Base-by-base conservation (phyloP, 805 yeast genomes). In the Geotrichum ghanense region DNA sequence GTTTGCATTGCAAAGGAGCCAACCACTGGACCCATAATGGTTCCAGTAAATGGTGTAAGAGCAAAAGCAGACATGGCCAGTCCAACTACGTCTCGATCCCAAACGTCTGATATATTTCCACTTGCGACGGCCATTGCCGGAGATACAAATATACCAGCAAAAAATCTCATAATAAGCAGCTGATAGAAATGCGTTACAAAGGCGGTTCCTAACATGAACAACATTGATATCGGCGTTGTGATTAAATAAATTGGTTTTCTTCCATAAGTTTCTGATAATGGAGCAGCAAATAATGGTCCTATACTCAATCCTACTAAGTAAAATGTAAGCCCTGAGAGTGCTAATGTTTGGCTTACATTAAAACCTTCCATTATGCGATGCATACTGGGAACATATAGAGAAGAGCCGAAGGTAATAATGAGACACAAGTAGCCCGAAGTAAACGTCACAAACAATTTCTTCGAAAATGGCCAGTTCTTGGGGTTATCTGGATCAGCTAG, bases 101-200 rank as follows among this genome's bases (percentile, higher is more conserved):
- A 87, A 42, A 86, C 64, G 64, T 87, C 95, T 46, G 80, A 68
- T 50, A 87, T 76, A 3, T 92, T 79, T 52, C 95, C 96, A 45
- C 89, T 87, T 10, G 87, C 92, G 53, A 84, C 77, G 7, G 95
- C 81, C 66, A 87, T 70, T 1, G 89, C 87, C 2, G 92, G 94
- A 1, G 89, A 79, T 1, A 90, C 86, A 43, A 81, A 72, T 23
- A 81, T 70, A 1, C 95, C 95, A 19, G 81, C 69, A 56, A 87
- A 75, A 57, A 83, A 83, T 55, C 95, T 67, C 41, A 83, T 67
- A 3, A 87, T 79, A 43, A 86, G 65, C 27, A 55, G 47, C 2
- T 55, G 45, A 7, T 48, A 49, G 23, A 61, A 48, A 40, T 56
- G 56, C 7, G 37, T 44, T 1, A 56, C 58, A 19, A 74, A 73